phyloP scores from a whole-genome alignment of 2,329 filamentous ascomycete species.

The Beauveria sp. region DNA sequence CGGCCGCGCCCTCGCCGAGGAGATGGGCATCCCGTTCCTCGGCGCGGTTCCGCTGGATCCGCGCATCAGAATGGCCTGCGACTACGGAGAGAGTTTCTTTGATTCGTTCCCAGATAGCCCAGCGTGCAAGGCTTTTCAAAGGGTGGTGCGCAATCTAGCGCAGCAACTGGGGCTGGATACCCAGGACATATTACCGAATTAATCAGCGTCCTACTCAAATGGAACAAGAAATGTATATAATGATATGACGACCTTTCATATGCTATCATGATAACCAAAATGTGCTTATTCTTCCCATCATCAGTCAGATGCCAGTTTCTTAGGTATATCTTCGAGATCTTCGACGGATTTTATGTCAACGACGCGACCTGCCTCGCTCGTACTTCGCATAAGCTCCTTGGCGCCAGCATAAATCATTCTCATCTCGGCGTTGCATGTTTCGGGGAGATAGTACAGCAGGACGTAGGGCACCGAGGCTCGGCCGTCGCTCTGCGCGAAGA shows the following conservation, averaged over 20 bases:
- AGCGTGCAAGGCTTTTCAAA: slow-evolving; percentile 72
- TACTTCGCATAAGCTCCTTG: slow-evolving; percentile 92
- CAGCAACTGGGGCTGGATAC: slow-evolving; percentile 56
- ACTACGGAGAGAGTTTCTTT: slow-evolving; percentile 96
- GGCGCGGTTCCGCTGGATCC: slow-evolving; percentile 89
- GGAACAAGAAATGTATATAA: slow-evolving; percentile 12
- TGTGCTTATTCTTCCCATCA: neutral
- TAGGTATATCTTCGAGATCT: slow-evolving; percentile 75
- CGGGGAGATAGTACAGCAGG: slow-evolving; percentile 87
- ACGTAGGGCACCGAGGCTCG: slow-evolving; percentile 87
- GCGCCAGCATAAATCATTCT: slow-evolving; percentile 94
- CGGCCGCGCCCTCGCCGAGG: slow-evolving; percentile 68
- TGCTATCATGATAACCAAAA: neutral
- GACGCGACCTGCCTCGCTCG: slow-evolving; percentile 79
- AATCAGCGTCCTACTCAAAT: slow-evolving; percentile 16
- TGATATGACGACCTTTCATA: slow-evolving; percentile 10
- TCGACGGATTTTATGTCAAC: slow-evolving; percentile 77
- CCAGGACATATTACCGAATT: slow-evolving; percentile 42
- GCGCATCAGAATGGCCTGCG: slow-evolving; percentile 89
- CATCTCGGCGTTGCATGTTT: slow-evolving; percentile 78
- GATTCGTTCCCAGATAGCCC: slow-evolving; percentile 91
- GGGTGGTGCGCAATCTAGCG: slow-evolving; percentile 68
- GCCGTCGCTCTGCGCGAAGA: slow-evolving; percentile 58
- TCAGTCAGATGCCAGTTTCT: slow-evolving; percentile 39
- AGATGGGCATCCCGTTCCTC: slow-evolving; percentile 82